Conservation (phyloP, 2,329 filamentous ascomycete genomes). For the Aureobasidium sp. region DNA sequence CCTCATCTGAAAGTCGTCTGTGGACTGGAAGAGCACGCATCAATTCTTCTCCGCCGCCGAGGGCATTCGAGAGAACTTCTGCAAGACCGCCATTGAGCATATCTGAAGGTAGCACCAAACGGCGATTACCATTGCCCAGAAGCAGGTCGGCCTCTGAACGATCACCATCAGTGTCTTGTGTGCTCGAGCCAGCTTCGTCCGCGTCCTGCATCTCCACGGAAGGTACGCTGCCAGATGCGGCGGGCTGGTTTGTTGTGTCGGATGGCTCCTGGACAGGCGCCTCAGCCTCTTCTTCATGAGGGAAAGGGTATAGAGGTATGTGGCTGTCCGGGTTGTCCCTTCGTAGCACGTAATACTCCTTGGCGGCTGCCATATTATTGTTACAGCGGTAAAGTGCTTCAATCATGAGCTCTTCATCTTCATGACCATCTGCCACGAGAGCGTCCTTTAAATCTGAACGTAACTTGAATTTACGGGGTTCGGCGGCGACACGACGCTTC, state of each 20-base stretch:
- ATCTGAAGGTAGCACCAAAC: slow-evolving; percentile 5
- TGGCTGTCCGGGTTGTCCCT: slow-evolving; percentile 18
- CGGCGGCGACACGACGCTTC: slow-evolving; percentile 39
- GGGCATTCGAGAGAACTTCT: slow-evolving; percentile 12
- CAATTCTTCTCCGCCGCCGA: slow-evolving; percentile 9
- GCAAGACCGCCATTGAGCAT: slow-evolving; percentile 10
- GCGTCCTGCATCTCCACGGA: slow-evolving; percentile 36
- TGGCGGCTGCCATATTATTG: slow-evolving; percentile 53
- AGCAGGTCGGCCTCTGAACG: background rate
- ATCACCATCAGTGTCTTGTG: slow-evolving; percentile 16
- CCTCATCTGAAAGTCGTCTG: background rate
- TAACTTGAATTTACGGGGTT: slow-evolving; percentile 47
- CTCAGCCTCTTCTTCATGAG: slow-evolving; percentile 22
- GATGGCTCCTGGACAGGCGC: slow-evolving; percentile 5
- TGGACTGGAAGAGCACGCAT: slow-evolving; percentile 12
- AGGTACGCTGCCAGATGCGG: slow-evolving; percentile 12
- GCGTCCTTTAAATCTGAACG: slow-evolving; percentile 37
- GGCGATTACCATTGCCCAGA: slow-evolving; percentile 5
- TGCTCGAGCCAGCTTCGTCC: slow-evolving; percentile 16
- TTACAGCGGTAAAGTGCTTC: slow-evolving; percentile 82
- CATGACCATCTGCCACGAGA: slow-evolving; percentile 45
- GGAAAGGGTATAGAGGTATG: slow-evolving; percentile 26
- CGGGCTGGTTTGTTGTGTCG: background rate
- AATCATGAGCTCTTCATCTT: slow-evolving; percentile 54
- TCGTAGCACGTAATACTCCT: slow-evolving; percentile 63